Evolutionary conservation across 345 rosid species (phyloP), one percentile per base, ranked within the genome.

Genomic region (Eucalyptus lansdowneana): DNA sequence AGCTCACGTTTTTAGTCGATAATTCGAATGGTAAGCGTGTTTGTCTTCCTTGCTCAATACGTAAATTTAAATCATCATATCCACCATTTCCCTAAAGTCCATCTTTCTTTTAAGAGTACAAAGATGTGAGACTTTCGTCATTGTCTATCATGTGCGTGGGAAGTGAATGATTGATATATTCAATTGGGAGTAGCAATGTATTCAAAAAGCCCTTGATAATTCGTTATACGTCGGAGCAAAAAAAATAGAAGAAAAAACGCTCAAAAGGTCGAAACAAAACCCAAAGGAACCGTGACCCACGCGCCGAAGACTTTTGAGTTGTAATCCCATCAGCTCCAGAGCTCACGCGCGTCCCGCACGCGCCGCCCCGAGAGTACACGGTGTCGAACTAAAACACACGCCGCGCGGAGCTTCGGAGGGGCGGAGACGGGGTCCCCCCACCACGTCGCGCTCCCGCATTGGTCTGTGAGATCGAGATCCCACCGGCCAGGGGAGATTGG

Each of bases 1-100:
- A 3, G 27, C 2, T 56, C 3, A 9, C 0, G 2, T 37, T 0
- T 2, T 7, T 21, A 21, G 7, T 40, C 2, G 3, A 3, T 76
- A 21, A 21, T 3, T 76, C 2, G 1, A 37, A 76, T 40, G 29
- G 85, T 37, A 40, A 76, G 85, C 47, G 5, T 40, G 47, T 76
- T 40, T 40, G 12, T 76, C 15, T 37, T 76, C 8, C 29, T 76
- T 3, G 5, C 4, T 40, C 5, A 2, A 40, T 37, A 42, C 5
- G 4, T 42, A 11, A 21, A 21, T 21, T 40, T 7, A 24, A 76
- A 40, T 40, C 10, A 5, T 5, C 5, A 22, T 21, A 11, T 40
- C 4, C 4, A 14, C 15, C 24, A 21, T 37, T 11, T 40, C 29
- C 40, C 37, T 13, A 2, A 5, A 22, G 15, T 10, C 16, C 29